Base-by-base conservation (phyloP, 2,329 filamentous ascomycete species). In the Cephalotrichum gorgonifer region DNA sequence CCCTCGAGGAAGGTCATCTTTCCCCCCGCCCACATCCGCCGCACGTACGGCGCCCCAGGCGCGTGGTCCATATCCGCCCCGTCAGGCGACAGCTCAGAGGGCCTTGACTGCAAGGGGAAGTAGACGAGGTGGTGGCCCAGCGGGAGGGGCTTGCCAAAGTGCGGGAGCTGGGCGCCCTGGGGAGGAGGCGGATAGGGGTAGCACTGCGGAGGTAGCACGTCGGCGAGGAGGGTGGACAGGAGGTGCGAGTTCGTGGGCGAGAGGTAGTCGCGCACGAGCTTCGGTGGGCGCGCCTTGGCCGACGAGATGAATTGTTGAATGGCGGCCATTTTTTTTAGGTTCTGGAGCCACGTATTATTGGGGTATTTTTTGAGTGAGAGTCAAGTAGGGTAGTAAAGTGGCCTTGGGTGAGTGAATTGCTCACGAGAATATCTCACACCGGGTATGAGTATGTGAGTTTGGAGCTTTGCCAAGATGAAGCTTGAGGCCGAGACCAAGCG, bases 1-100 rank as follows among this genome's bases (percentile, higher is more conserved):
- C 57, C 58, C 6, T 28, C 51, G 17, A 65, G 63, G 56, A 86
- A 86, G 1, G 60, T 61, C 8, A 96, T 65, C 38, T 75, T 74
- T 0, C 91, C 93, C 28, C 90, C 89, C 14, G 87, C 88, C 93
- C 93, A 98, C 70, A 98, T 80, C 17, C 93, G 81, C 22, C 86
- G 78, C 46, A 74, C 74, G 62, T 86, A 95, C 8, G 43, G 35
- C 4, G 62, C 61, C 2, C 85, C 87, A 1, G 91, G 91, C 23
- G 74, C 82, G 60, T 95, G 88, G 48, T 84, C 72, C 4, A 78
- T 71, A 62, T 97, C 91, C 1, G 90, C 94, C 50, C 93, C 91
- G 67, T 98, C 93, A 1, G 80, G 71, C 17, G 88, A 75, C 41
- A 97, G 76, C 30, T 71, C 57, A 7, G 75, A 77, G 14, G 78